Evolutionary conservation across 805 yeast species (phyloP), one percentile per base, ranked within the genome.

Genomic region (Kodamaea leandrae): DNA sequence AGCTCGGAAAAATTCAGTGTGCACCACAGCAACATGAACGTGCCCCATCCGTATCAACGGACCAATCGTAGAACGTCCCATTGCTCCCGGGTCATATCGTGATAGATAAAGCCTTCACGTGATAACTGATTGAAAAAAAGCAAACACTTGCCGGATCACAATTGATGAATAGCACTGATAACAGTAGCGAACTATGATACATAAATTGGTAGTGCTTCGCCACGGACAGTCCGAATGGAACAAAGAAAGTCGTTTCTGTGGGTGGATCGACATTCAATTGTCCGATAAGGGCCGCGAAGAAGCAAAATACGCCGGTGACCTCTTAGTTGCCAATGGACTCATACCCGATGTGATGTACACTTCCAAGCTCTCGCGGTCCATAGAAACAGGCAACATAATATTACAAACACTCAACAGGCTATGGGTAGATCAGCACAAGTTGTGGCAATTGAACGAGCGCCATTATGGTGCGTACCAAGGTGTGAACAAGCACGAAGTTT

Each of bases 151-250:
- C 24, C 15, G 18, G 28, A 7, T 14, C 9, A 17, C 17, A 13
- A 13, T 14, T 27, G 7, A 5, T 17, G 15, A 14, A 27, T 32
- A 32, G 4, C 10, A n/a, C 5, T 9, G 14, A 30, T n/a, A n/a
- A n/a, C 28, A 27, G 5, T 27, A 25, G n/a, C n/a, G n/a, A n/a
- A n/a, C n/a, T n/a, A 50, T 46, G 49, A 44, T 48, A 6, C 68
- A 63, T 47, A 64, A 64, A 44, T 57, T 69, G 33, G 63, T 69
- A 13, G 64, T 69, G 4, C 62, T 69, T 28, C 67, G 75, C 47
- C 75, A 69, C 49, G 75, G 75, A 30, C 73, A 68, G 45, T 61
- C 68, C 6, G 63, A 63, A 49, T 64, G 72, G 65, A 69, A 69
- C 45, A 65, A 68, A 36, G 71, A 63, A 36, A 67, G 66, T 50